Evolutionary conservation across 352 stramenopile genomes (phyloP).

Genomic region (Pythium coloratum): DNA sequence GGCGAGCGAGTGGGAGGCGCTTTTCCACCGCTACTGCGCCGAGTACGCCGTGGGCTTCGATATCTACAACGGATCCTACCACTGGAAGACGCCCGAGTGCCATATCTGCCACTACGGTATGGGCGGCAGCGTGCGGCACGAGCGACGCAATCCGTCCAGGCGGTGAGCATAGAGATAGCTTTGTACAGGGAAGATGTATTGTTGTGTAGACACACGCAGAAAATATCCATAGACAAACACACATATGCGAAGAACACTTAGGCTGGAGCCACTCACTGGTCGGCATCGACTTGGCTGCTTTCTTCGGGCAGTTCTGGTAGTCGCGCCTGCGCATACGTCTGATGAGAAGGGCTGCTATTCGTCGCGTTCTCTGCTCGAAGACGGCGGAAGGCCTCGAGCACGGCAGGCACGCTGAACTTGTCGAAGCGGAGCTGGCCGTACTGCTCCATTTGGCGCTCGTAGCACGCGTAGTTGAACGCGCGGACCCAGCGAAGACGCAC

Average conservation of each 20-base stretch:
- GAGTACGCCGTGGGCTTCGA: conserved; percentile 85
- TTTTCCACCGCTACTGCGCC: conserved; percentile 76
- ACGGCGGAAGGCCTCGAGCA: conserved; percentile 54
- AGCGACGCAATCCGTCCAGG: conserved; percentile 41
- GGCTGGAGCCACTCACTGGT: conserved; percentile 4
- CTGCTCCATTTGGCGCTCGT: conserved; percentile 44
- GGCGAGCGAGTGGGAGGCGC: conserved; percentile 72
- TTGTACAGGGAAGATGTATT: not conserved
- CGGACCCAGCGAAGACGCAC: conserved; percentile 45
- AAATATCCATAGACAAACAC: conserved; percentile 3
- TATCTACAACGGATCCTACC: conserved; percentile 73
- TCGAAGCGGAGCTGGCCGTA: conserved; percentile 45
- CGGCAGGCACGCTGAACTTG: conserved; percentile 46
- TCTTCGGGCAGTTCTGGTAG: conserved; percentile 34
- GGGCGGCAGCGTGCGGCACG: conserved; percentile 35
- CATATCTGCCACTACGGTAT: conserved; percentile 82
- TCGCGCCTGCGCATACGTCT: conserved; percentile 10
- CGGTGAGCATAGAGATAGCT: not conserved
- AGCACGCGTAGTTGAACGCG: conserved; percentile 59
- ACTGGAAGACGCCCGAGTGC: conserved; percentile 82
- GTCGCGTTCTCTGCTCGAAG: conserved; percentile 25
- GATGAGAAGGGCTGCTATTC: not conserved
- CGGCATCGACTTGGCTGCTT: conserved; percentile 17
- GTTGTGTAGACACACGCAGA: not conserved
- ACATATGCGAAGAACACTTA: not conserved